Base-by-base conservation (phyloP, 192 early-diverging fungal genomes). In the Backusella circina region DNA sequence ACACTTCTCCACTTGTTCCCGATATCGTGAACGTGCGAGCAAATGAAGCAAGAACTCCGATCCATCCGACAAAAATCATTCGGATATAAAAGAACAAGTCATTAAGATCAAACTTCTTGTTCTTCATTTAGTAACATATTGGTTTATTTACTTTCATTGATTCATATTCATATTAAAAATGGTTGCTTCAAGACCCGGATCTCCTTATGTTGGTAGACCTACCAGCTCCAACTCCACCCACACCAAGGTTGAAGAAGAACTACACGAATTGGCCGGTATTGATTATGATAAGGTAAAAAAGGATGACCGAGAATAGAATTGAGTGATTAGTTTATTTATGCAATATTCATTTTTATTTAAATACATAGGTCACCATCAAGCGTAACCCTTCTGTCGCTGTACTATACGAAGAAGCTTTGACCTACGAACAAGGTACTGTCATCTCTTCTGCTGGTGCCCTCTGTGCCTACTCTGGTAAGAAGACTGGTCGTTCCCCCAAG, bases 371-470 rank as follows among this genome's bases (percentile, higher is more conserved):
- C 84, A 85, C 92, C 76, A 91, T 97, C 81, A 89, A 91, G 79
- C 91, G 94, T 75, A 96, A 98, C 78, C 85, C 91, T 47, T 90
- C 92, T 7, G 91, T 95, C 47, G 88, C 96, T 77, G 89, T 93
- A 68, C 90, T 99, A 31, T 99, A 99, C 86, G 96, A 98, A 84
- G 92, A 96, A 75, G 95, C 95, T 57, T 89, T 98, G 71, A 85
- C 84, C 72, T 84, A 93, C 84, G 95, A 98, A 84, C 75, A 77
- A 36, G 96, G 96, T 36, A 94, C 96, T 41, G 92, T 89, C 75
- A 87, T 99, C 78, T 97, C 97, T 66, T 92, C 95, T 31, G 80
- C 92, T 75, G 97, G 97, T 67, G 97, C 97, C 7, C 88, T 99
- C 54, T 93, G 94, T 72, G 92, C 96, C 35, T 90, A 88, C 79